These are phyloP conservation scores for Hanseniaspora occidentalis DNA, from an alignment of 805 yeast species.

Conservation along the genomic window DNA sequence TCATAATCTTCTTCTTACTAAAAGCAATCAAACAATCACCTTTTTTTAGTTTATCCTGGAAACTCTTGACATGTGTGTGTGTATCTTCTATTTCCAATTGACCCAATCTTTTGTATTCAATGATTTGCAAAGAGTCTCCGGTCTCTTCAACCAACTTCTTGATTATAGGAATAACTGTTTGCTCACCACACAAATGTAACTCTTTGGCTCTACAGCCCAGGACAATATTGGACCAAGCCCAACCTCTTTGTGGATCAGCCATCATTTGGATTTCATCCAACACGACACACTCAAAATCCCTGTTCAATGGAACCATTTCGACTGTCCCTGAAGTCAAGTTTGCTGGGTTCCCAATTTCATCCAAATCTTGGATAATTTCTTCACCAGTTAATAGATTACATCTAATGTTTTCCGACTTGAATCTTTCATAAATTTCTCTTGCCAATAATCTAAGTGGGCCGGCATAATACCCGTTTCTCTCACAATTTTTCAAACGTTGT, in stretches of 20 bases:
- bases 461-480: constrained; percentile 70
- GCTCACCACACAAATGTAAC: constrained; percentile 90
- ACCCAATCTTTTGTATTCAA: constrained; percentile 64
- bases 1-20: constrained; percentile 60
- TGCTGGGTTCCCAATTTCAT: constrained; percentile 61
- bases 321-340: constrained; percentile 77
- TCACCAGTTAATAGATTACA: constrained; percentile 95
- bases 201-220: constrained; percentile 79
- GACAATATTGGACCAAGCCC: constrained; percentile 89
- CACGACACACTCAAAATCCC: constrained; percentile 72
- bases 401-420: constrained; percentile 47
- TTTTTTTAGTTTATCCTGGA: constrained; percentile 23
- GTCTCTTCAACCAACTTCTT: constrained; percentile 46
- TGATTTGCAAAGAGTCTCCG: constrained; percentile 71
- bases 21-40: constrained; percentile 92
- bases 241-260: constrained; percentile 65
- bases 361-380: constrained; percentile 64
- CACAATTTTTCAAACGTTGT: constrained; percentile 47
- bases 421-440: constrained; percentile 78
- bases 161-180: constrained; percentile 62
- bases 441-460: constrained; percentile 90
- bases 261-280: constrained; percentile 97
- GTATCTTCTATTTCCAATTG: constrained; percentile 42
- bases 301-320: constrained; percentile 73
- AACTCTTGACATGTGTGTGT: constrained; percentile 22